A percentile compares a stretch with the other conserved stretches of the same genome.
Evolutionary conservation across 129 eudicot species (phyloP).

Genomic region (Artemisia argyi): DNA sequence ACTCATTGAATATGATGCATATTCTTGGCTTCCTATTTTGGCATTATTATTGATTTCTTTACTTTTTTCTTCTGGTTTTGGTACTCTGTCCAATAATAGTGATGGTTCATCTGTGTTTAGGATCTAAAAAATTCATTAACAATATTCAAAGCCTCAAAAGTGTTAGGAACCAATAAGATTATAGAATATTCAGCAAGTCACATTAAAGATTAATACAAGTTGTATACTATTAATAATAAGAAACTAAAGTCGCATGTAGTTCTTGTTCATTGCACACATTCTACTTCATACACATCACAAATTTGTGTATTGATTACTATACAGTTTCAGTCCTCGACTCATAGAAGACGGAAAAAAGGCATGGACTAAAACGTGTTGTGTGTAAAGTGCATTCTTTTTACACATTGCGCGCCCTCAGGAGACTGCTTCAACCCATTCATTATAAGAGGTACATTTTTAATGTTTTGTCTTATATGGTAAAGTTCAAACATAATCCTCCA

Average conservation of each 20-base stretch:
- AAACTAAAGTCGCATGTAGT: no score
- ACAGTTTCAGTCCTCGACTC: no score
- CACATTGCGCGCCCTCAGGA: no score
- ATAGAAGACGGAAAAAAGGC: no score
- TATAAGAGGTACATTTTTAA: background rate
- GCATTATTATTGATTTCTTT: background rate
- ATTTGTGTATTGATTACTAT: no score
- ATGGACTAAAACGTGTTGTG: no score
- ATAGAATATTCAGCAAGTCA: background rate
- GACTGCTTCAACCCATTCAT: no score
- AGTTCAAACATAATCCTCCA: slow-evolving; percentile 7
- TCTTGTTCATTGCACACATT: no score
- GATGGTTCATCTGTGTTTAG: slow-evolving; percentile 7
- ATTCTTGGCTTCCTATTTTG: background rate
- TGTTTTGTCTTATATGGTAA: background rate
- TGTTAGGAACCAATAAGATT: slow-evolving; percentile 23
- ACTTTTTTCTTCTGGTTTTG: background rate
- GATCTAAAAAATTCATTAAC: background rate
- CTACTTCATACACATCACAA: no score
- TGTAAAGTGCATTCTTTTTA: no score
- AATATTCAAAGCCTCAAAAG: background rate
- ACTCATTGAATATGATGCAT: background rate
- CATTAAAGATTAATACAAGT: background rate
- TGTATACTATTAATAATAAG: background rate
- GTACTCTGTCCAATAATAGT: slow-evolving; percentile 6